Evolutionary conservation across 257 asterid genomes (phyloP), one percentile per base, ranked within the genome.

Genomic region (Fraxinus quadrangulata): DNA sequence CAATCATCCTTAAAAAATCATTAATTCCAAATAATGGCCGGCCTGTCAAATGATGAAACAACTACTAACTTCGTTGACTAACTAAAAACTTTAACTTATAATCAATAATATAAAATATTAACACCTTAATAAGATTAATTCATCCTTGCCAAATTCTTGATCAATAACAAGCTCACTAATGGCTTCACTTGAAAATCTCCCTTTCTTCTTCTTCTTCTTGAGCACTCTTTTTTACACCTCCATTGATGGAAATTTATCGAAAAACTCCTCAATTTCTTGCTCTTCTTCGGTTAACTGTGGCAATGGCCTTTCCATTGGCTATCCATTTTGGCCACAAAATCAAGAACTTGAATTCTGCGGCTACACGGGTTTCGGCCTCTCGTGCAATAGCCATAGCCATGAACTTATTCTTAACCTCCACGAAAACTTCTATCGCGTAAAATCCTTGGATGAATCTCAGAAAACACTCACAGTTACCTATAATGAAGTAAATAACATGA

Each of bases 311-410:
- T 42, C 23, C 16, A 17, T 67, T 19, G 40, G 75, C 59, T 68
- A 49, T 11, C 75, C 80, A 23, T 77, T 77, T 34, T 77, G 80
- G 80, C 37, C 71, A 13, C n/a, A 49, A 49, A 77, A 23, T 73
- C 69, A 68, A 23, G 56, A 68, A 68, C 19, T 65, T 24, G 6
- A 47, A 3, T 67, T 67, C 14, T 47, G 75, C 31, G 67, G 79
- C 47, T 75, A 77, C 80, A 75, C 26, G 5, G 80, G 75, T 0
- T 69, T 77, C 2, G 70, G 56, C 56, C 56, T 77, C 56, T 45
- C 75, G 5, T 77, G 80, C 70, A 21, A 69, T 8, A 68, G 21
- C 33, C 33, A 23, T 11, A 11, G 66, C 19, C 42, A 33, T 0
- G 45, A 45, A 31, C 70, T 70, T 14, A 36, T n/a, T 14, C 67